Percentiles rank a stretch among this genome's conserved stretches.
Conservation (phyloP, 805 yeast genomes). For the Metschnikowia borealis region DNA sequence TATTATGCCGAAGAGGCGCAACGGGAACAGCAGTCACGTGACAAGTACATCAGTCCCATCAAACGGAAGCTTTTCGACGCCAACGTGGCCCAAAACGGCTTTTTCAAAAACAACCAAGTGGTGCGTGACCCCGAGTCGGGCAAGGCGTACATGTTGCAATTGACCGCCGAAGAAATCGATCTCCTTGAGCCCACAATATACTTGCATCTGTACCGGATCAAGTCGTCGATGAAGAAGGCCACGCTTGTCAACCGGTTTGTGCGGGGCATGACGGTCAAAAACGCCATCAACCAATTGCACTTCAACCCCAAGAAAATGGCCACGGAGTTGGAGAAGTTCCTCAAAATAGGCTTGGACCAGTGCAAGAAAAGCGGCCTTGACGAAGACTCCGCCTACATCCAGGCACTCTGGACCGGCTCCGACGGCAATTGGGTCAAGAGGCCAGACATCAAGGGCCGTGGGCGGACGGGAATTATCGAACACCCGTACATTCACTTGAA, state of each 20-base stretch:
- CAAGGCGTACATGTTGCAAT: slow-evolving; percentile 49
- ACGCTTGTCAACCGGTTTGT: slow-evolving; percentile 74
- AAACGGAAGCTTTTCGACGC: slow-evolving; percentile 60
- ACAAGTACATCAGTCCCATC: slow-evolving; percentile 65
- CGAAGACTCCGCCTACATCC: slow-evolving; percentile 61
- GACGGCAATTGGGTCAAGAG: slow-evolving; percentile 75
- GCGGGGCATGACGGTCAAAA: slow-evolving; percentile 62
- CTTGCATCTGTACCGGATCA: slow-evolving; percentile 73
- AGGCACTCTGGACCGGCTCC: slow-evolving; percentile 87
- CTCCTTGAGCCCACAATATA: slow-evolving; percentile 86
- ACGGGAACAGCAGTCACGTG: slow-evolving; percentile 42
- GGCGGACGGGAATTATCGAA: slow-evolving; percentile 73
- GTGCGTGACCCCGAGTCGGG: slow-evolving; percentile 42
- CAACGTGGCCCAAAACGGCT: slow-evolving; percentile 60
- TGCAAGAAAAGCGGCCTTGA: slow-evolving; percentile 58
- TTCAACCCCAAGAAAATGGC: slow-evolving; percentile 78
- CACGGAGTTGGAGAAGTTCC: slow-evolving; percentile 70
- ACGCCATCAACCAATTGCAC: slow-evolving; percentile 89
- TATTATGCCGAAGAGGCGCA: slow-evolving; percentile 44
- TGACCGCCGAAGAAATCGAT: slow-evolving; percentile 64
- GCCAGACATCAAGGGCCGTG: slow-evolving; percentile 83
- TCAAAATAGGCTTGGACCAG: slow-evolving; percentile 68
- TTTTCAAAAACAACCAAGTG: slow-evolving; percentile 60
- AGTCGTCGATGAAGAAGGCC: slow-evolving; percentile 86
- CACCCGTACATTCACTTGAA: slow-evolving; percentile 80